phyloP scores from a whole-genome alignment of 306 rosid genomes.

The Casuarina glauca region DNA sequence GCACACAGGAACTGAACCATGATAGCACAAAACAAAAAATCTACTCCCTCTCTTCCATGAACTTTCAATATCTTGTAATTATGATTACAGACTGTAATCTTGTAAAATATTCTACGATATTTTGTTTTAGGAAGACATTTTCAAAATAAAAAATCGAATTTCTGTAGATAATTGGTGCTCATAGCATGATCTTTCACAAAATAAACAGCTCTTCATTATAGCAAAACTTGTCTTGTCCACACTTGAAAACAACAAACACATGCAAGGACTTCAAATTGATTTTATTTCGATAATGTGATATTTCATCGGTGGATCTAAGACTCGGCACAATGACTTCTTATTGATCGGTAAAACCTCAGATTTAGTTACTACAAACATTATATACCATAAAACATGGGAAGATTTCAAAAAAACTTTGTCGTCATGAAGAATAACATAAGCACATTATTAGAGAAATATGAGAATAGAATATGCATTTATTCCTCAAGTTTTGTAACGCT shows the following conservation, averaged over 20 bases:
- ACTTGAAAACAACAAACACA: neutral
- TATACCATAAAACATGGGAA: no score
- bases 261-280: neutral
- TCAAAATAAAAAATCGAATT: neutral
- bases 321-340: neutral
- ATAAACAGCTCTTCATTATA: neutral
- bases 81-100: no score
- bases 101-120: no score
- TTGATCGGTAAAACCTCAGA: neutral
- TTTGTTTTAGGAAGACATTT: no score
- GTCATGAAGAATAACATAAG: no score
- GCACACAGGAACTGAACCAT: no score
- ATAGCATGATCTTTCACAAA: neutral
- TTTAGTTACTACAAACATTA: no score
- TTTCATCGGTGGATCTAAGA: neutral
- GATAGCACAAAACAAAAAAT: no score
- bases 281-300: neutral
- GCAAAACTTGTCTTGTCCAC: neutral
- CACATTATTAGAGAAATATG: neutral
- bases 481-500: no score
- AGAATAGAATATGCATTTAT: neutral
- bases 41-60: neutral
- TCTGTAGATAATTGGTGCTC: neutral
- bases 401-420: no score
- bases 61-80: neutral